A percentile compares a stretch with the other conserved stretches of the same genome.
phyloP scores from a whole-genome alignment of 345 rosid genomes.

The Streptanthus diversifolius region DNA sequence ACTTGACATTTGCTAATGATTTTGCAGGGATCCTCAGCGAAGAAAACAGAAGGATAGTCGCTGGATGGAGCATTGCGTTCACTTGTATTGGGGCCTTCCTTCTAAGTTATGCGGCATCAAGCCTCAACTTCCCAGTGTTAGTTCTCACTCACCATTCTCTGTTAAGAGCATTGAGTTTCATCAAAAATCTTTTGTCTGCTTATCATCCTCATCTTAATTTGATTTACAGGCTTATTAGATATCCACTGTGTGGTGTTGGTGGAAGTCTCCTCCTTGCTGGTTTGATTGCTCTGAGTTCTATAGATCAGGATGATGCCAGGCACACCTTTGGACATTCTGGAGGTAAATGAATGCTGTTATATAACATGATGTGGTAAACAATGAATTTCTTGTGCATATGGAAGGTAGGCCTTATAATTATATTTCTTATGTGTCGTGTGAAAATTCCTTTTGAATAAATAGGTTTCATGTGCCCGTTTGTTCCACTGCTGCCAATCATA shows the following conservation, averaged over 20 bases:
- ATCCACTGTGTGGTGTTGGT: conserved; percentile 65
- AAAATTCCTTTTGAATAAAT: conserved; percentile 32
- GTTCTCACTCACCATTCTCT: conserved; percentile 18
- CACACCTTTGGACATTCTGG: conserved; percentile 91
- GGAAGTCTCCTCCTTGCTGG: conserved; percentile 69
- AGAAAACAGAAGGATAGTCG: conserved; percentile 62
- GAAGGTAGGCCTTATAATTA: neutral
- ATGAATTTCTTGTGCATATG: neutral
- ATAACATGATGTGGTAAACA: neutral
- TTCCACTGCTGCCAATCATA: conserved; percentile 79
- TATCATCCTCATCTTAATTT: neutral
- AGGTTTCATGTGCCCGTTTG: conserved; percentile 94
- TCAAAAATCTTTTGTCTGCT: neutral
- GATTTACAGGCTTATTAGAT: conserved; percentile 51
- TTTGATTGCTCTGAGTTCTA: conserved; percentile 58
- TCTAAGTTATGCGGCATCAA: conserved; percentile 72
- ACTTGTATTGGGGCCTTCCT: conserved; percentile 67
- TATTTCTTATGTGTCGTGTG: neutral
- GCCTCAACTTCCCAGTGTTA: conserved; percentile 65
- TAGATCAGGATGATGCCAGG: conserved; percentile 86
- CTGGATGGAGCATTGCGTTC: conserved; percentile 90
- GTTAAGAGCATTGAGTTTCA: conserved; percentile 1
- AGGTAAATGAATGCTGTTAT: conserved; percentile 42
- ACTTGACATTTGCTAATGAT: neutral
- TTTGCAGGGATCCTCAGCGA: conserved; percentile 51